Evolutionary conservation across 2,329 filamentous ascomycete genomes (phyloP).

Genomic region (Penicillium sp.): DNA sequence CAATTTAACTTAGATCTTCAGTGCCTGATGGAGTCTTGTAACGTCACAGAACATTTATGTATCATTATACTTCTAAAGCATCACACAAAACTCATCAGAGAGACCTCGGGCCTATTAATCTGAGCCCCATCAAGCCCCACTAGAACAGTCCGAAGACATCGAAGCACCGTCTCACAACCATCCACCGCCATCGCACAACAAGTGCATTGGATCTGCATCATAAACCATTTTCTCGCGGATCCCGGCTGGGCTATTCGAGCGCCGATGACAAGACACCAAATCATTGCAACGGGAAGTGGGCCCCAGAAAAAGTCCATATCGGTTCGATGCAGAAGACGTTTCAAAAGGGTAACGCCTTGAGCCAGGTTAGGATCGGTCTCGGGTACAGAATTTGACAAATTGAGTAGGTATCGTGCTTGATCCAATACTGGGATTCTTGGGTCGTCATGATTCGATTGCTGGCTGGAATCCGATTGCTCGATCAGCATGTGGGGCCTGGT

Average conservation of each 20-base stretch:
- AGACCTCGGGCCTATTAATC: background rate
- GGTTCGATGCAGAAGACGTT: constrained; percentile 22
- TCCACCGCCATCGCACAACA: constrained; percentile 26
- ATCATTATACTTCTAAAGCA: background rate
- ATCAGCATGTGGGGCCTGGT: background rate
- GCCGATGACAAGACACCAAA: constrained; percentile 30
- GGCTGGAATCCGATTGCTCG: background rate
- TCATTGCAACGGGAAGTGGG: constrained; percentile 27
- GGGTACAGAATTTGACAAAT: background rate
- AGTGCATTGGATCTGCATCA: constrained; percentile 30
- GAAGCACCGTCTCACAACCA: constrained; percentile 22
- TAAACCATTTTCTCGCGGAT: constrained; percentile 25
- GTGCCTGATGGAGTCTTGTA: background rate
- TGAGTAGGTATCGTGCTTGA: background rate
- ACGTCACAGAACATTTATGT: background rate
- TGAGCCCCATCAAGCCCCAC: background rate
- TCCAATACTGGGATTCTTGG: background rate
- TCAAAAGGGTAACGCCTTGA: constrained; percentile 9
- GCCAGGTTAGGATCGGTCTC: background rate
- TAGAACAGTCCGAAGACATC: background rate
- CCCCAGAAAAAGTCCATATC: constrained; percentile 25
- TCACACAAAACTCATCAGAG: background rate
- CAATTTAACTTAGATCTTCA: background rate
- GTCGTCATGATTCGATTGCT: background rate
- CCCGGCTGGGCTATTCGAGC: constrained; percentile 21